Evolutionary conservation across 805 yeast genomes (phyloP).

Genomic region (Zygosaccharomyces siamensis): DNA sequence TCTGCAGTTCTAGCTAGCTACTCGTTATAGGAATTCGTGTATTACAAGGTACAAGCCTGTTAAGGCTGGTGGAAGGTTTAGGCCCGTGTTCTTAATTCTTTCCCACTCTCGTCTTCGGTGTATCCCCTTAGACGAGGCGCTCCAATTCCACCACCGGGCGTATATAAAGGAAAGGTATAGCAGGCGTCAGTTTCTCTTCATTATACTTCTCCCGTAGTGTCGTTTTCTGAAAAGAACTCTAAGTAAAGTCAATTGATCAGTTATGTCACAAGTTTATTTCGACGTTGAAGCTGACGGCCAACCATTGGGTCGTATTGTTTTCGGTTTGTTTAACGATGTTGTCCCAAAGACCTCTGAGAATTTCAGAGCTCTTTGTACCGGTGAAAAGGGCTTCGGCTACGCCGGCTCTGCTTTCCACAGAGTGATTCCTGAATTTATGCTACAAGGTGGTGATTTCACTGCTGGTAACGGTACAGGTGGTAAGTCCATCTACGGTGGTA

Average conservation of each 20-base stretch:
- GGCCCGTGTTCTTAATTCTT: not conserved
- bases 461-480: constrained; percentile 69
- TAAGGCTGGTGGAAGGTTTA: too few relatives aligned
- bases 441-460: constrained; percentile 79
- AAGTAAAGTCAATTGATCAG: constrained; percentile 1
- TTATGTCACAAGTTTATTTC: constrained; percentile 71
- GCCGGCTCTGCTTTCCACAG: constrained; percentile 91
- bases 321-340: constrained; percentile 83
- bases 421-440: constrained; percentile 70
- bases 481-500: constrained; percentile 64
- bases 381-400: constrained; percentile 96
- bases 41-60: too few relatives aligned
- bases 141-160: not conserved
- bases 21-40: too few relatives aligned
- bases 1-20: too few relatives aligned
- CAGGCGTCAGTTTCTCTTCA: not conserved
- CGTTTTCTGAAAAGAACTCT: not conserved
- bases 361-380: constrained; percentile 92
- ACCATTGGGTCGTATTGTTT: constrained; percentile 76
- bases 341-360: constrained; percentile 95
- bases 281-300: constrained; percentile 75
- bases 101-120: not conserved
- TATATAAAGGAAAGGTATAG: constrained; percentile 1
- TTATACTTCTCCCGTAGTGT: too few relatives aligned
- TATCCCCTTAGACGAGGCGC: not conserved